Evolutionary conservation across 768 basidiomycete genomes (phyloP).

Genomic region (Kondoa subrosea): DNA sequence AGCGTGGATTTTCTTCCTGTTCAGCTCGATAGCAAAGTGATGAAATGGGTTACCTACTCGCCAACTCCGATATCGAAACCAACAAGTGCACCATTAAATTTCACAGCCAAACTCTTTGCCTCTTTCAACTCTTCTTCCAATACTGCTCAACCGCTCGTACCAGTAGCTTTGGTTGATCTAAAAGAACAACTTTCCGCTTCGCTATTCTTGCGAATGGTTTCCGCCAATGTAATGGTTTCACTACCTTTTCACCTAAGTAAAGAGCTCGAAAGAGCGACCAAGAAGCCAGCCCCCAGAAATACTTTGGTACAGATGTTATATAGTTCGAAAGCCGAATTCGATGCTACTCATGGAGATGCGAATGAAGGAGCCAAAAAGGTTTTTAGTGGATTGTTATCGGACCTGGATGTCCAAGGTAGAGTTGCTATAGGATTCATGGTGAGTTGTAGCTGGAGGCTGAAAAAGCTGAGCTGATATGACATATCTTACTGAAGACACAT

Average conservation of each 20-base stretch:
- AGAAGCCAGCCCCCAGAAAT: conserved; percentile 70
- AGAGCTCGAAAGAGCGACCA: conserved; percentile 77
- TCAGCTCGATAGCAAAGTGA: conserved; percentile 62
- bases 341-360: conserved; percentile 6
- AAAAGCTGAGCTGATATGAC: background rate
- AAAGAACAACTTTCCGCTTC: conserved; percentile 27
- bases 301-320: conserved; percentile 73
- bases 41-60: conserved; percentile 45
- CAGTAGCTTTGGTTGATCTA: conserved; percentile 26
- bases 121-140: conserved; percentile 11
- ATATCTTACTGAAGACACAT: conserved; percentile 16
- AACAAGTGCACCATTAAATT: conserved; percentile 30
- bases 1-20: conserved; percentile 39
- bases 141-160: conserved; percentile 1
- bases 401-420: conserved; percentile 20
- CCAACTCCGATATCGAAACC: conserved; percentile 29
- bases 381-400: conserved; percentile 21
- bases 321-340: conserved; percentile 28
- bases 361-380: background rate
- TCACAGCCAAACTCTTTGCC: conserved; percentile 25
- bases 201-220: conserved; percentile 30
- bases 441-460: background rate
- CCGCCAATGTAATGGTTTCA: conserved; percentile 32
- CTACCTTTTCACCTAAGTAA: conserved; percentile 33
- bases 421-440: conserved; percentile 24